These are phyloP conservation scores for Ophioceras dolichostomum DNA, from an alignment of 2,329 filamentous ascomycete species.

Conservation along the genomic window DNA sequence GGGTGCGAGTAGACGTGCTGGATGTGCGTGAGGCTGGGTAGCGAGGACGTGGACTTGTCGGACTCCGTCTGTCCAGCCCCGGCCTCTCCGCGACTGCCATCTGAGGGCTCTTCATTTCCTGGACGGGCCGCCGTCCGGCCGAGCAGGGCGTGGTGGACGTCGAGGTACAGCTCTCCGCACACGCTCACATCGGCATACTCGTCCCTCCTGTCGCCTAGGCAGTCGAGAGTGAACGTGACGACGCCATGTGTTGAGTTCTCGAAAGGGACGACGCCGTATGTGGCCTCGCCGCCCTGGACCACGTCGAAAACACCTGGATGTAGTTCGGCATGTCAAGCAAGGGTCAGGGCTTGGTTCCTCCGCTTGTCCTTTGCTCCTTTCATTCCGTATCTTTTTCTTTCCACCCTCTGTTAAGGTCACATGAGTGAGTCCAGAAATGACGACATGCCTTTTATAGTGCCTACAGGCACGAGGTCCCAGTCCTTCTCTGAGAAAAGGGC, in stretches of 20 bases:
- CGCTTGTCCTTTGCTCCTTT: background rate
- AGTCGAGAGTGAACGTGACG: slow-evolving; percentile 81
- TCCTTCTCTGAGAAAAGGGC: slow-evolving; percentile 30
- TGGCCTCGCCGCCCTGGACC: slow-evolving; percentile 53
- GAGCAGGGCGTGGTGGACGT: slow-evolving; percentile 80
- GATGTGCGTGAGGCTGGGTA: slow-evolving; percentile 46
- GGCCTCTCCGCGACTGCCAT: background rate
- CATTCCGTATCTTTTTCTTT: background rate
- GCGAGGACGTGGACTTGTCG: slow-evolving; percentile 25
- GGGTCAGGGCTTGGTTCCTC: slow-evolving; percentile 3
- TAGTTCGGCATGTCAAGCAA: background rate
- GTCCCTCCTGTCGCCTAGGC: slow-evolving; percentile 62
- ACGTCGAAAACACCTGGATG: slow-evolving; percentile 62
- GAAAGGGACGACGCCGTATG: slow-evolving; percentile 78
- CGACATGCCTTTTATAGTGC: slow-evolving; percentile 32
- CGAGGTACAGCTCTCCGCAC: slow-evolving; percentile 73
- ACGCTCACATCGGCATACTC: slow-evolving; percentile 59
- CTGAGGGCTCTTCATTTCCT: background rate
- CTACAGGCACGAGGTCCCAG: slow-evolving; percentile 36
- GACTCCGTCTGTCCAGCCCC: background rate
- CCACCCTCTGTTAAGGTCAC: too few species aligned
- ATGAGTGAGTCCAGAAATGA: too few species aligned
- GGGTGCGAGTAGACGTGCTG: slow-evolving; percentile 81
- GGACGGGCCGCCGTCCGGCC: slow-evolving; percentile 27
- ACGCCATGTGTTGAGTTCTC: slow-evolving; percentile 94